A percentile compares a stretch with the other conserved stretches of the same genome.
Evolutionary conservation across 495 filamentous ascomycete species (phyloP).

Genomic region (Penicillium maclennaniae): DNA sequence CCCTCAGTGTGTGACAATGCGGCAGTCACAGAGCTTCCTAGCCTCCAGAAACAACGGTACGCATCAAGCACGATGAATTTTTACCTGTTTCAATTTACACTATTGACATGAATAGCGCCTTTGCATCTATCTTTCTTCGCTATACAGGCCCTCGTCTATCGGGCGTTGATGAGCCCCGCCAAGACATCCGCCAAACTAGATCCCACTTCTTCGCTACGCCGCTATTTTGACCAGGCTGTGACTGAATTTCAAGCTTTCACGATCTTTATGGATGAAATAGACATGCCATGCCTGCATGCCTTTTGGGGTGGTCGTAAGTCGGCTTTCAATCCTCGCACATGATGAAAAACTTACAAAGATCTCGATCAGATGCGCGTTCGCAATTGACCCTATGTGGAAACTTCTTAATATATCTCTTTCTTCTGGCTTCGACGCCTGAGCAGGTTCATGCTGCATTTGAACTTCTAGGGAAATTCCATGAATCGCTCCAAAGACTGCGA

Average conservation of each 20-base stretch:
- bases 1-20: conserved; percentile 1
- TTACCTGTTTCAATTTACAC: too few species aligned
- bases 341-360: background rate
- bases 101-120: background rate
- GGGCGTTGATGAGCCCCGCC: conserved; percentile 16
- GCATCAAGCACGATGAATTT: background rate
- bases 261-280: background rate
- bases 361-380: conserved; percentile 10
- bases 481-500: conserved; percentile 5
- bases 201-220: background rate
- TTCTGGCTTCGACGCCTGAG: conserved; percentile 14
- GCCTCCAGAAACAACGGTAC: background rate
- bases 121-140: conserved; percentile 15
- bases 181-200: conserved; percentile 13
- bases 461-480: conserved; percentile 15
- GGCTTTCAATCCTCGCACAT: too few species aligned
- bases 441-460: conserved; percentile 15
- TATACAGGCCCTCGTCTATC: conserved; percentile 11
- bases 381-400: conserved; percentile 17
- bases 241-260: background rate
- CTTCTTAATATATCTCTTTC: conserved; percentile 23
- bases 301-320: background rate
- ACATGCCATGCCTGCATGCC: background rate
- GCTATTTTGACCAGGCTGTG: background rate
- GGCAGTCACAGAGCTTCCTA: background rate